Conservation (phyloP, 192 early-diverging fungal genomes). For the Lobosporangium transversale region DNA sequence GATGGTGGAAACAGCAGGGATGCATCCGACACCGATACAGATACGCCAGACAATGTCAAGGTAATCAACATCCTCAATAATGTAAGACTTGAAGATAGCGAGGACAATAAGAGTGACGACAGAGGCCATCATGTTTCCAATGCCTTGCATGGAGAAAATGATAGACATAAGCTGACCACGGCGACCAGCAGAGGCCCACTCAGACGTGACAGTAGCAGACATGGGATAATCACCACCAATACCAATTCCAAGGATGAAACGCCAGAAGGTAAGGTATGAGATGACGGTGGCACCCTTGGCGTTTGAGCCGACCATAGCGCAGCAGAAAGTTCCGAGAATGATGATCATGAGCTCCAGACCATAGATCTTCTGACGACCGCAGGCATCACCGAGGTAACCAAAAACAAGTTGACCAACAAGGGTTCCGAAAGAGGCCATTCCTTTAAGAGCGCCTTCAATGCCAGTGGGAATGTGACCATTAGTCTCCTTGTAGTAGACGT, state of each 20-base stretch:
- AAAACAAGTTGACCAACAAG: conserved; percentile 92
- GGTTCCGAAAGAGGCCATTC: conserved; percentile 88
- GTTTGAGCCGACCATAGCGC: conserved; percentile 75
- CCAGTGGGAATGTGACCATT: conserved; percentile 67
- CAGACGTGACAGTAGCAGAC: conserved; percentile 92
- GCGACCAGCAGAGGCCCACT: conserved; percentile 82
- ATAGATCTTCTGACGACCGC: conserved; percentile 92
- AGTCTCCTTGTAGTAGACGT: conserved; percentile 67
- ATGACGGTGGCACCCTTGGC: conserved; percentile 74
- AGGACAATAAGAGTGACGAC: conserved; percentile 76
- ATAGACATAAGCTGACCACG: conserved; percentile 85
- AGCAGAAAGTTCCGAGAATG: conserved; percentile 87
- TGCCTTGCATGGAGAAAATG: conserved; percentile 93
- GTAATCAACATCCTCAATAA: conserved; percentile 68
- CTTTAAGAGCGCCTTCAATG: conserved; percentile 83
- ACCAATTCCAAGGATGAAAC: conserved; percentile 80
- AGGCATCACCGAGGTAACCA: conserved; percentile 83
- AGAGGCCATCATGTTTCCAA: conserved; percentile 83
- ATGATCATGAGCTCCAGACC: conserved; percentile 91
- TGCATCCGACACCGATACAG: conserved; percentile 78
- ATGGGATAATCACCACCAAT: conserved; percentile 87
- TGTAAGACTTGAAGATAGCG: conserved; percentile 70
- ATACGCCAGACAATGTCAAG: conserved; percentile 93
- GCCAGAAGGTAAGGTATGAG: conserved; percentile 73
- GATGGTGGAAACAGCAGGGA: conserved; percentile 82